Evolutionary conservation across 2,329 filamentous ascomycete species (phyloP).

Genomic region (Aspergillus melleus): DNA sequence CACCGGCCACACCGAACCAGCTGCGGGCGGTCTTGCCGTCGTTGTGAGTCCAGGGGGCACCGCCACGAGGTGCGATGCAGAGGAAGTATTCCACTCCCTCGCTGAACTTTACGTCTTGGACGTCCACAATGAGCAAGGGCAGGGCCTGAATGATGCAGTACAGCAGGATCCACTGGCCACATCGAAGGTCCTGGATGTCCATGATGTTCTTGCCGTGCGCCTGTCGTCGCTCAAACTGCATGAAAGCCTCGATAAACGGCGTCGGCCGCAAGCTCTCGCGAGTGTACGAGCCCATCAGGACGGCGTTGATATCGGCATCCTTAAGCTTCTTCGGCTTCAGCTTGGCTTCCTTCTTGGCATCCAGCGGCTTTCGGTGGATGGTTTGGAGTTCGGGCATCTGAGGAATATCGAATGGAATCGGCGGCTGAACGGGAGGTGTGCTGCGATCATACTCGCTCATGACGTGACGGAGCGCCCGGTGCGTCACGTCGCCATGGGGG

Average conservation of each 20-base stretch:
- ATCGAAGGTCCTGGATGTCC: conserved; percentile 48
- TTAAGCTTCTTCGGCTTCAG: conserved; percentile 71
- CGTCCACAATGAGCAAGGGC: conserved; percentile 52
- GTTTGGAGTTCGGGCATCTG: conserved; percentile 69
- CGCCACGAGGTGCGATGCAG: conserved; percentile 50
- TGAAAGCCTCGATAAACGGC: conserved; percentile 49
- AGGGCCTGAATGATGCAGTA: conserved; percentile 52
- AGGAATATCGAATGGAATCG: conserved; percentile 86
- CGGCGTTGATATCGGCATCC: conserved; percentile 71
- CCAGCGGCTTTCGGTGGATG: conserved; percentile 64
- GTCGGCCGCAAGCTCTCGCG: conserved; percentile 62
- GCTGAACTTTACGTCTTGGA: conserved; percentile 44
- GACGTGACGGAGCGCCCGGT: conserved; percentile 73
- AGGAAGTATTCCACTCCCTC: conserved; percentile 53
- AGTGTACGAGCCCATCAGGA: conserved; percentile 82
- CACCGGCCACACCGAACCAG: conserved; percentile 61
- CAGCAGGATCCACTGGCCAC: conserved; percentile 54
- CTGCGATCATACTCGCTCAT: conserved; percentile 87
- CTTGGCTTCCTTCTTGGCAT: conserved; percentile 73
- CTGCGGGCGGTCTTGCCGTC: conserved; percentile 45
- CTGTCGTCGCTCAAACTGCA: conserved; percentile 48
- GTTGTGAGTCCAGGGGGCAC: conserved; percentile 50
- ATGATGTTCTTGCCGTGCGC: conserved; percentile 46
- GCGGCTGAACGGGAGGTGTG: conserved; percentile 83
- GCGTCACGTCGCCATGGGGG: conserved; percentile 57